These are phyloP conservation scores for Ogataea thermomethanolica DNA, from an alignment of 805 yeast genomes.

Conservation along the genomic window DNA sequence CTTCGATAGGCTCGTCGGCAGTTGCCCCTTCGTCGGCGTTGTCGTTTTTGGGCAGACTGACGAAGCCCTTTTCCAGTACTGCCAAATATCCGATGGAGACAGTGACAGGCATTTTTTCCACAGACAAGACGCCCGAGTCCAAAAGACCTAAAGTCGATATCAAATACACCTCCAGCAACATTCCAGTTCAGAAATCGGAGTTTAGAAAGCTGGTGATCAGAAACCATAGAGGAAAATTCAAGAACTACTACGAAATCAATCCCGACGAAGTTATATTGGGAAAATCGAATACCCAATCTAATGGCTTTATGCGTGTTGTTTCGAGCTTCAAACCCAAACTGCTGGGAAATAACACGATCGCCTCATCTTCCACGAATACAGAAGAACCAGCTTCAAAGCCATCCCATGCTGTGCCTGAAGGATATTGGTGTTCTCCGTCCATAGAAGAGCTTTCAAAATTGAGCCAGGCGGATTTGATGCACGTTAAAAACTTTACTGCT, in stretches of 20 bases:
- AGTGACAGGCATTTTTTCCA: constrained; percentile 32
- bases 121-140: constrained; percentile 8
- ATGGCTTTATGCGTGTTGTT: constrained; percentile 8
- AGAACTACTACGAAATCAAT: constrained; percentile 29
- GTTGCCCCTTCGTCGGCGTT: constrained; percentile 6
- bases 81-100: constrained; percentile 23
- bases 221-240: constrained; percentile 25
- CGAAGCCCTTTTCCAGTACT: constrained; percentile 21
- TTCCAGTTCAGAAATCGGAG: constrained; percentile 19
- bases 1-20: constrained; percentile 16
- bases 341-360: neutral
- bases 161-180: neutral
- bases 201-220: constrained; percentile 27
- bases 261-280: constrained; percentile 28
- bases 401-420: constrained; percentile 23
- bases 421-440: constrained; percentile 74
- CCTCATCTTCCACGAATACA: neutral
- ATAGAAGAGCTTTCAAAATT: constrained; percentile 44
- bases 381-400: neutral
- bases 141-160: constrained; percentile 1
- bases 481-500: constrained; percentile 59
- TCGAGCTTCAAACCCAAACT: constrained; percentile 11
- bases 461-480: constrained; percentile 45
- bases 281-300: neutral
- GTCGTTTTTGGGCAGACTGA: constrained; percentile 19